Conservation (phyloP, 1,284 basidiomycete genomes). For the Golubevia sp. region DNA sequence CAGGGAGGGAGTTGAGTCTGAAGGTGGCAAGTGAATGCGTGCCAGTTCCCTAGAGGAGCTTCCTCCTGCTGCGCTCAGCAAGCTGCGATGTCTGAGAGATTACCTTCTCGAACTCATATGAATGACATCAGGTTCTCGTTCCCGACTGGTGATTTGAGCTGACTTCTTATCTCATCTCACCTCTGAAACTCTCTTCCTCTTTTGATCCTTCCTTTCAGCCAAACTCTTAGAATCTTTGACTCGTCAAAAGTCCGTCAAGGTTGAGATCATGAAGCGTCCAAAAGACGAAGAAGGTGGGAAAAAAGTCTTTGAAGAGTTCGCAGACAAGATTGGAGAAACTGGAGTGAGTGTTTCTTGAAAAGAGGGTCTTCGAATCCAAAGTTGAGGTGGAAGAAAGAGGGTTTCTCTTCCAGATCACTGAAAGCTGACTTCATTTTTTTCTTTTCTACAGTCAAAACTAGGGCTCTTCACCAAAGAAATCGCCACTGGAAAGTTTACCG, state of each 20-base stretch:
- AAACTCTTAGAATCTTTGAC: slow-evolving; percentile 41
- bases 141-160: too few relatives aligned
- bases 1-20: not conserved
- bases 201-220: slow-evolving; percentile 13
- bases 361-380: too few relatives aligned
- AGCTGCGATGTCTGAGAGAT: too few relatives aligned
- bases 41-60: too few relatives aligned
- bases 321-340: slow-evolving; percentile 22
- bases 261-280: slow-evolving; percentile 59
- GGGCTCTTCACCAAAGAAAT: slow-evolving; percentile 77
- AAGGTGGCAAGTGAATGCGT: too few relatives aligned
- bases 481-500: slow-evolving; percentile 76
- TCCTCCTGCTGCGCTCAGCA: too few relatives aligned
- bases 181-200: not conserved
- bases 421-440: not conserved
- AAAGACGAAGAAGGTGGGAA: slow-evolving; percentile 62
- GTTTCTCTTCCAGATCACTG: too few relatives aligned
- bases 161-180: not conserved
- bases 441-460: slow-evolving; percentile 55
- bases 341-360: not conserved
- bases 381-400: too few relatives aligned
- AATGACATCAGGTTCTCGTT: too few relatives aligned
- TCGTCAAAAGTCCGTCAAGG: slow-evolving; percentile 29
- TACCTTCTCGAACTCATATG: too few relatives aligned
- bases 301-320: slow-evolving; percentile 53